Evolutionary conservation across 306 rosid genomes (phyloP), one percentile per base, ranked within the genome.

Genomic region (Casuarina equisetifolia): DNA sequence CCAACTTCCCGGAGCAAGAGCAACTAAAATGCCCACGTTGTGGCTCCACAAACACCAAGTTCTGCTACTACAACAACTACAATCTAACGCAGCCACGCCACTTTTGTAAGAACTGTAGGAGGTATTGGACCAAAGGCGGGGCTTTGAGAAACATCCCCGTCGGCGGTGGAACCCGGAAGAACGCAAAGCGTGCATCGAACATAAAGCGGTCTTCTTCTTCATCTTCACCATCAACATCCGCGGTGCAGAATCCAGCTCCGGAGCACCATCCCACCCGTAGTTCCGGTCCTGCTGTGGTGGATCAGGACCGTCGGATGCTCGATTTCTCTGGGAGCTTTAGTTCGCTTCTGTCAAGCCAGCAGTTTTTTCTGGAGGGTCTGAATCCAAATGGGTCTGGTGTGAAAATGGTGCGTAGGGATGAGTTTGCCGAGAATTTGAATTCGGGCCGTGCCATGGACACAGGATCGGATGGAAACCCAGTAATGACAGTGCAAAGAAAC

Each of bases 81-180:
- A 93, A 93, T 62, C 98, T 93, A 77, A 91, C 97, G 1, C 98
- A 93, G 96, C 98, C 98, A 0, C 98, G 98, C 67, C 93, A 93
- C 80, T 93, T 91, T n/a, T 93, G 98, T 87, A 93, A 93, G 88
- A 93, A 87, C 68, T 93, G 98, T 80, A 82, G 84, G 76, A 77
- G 98, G 79, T 93, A 93, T 83, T 93, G 98, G 98, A 93, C 98
- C 80, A 93, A 91, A 84, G 98, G 98, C 13, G 98, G 98, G 16
- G 77, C 98, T 19, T 86, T 93, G 5, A 80, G 98, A 19, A 93
- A 93, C 89, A 91, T 93, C 54, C 98, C 98, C 2, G 85, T 93
- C 39, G 98, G 98, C 0, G 98, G 98, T 20, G 98, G 98, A 69
- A 90, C 81, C 82, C 73, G 98, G 25, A 93, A 93, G 84, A 88